Evolutionary conservation across 2,329 filamentous ascomycete species (phyloP), one percentile per base, ranked within the genome.

Genomic region (Xylariaceae sp.): DNA sequence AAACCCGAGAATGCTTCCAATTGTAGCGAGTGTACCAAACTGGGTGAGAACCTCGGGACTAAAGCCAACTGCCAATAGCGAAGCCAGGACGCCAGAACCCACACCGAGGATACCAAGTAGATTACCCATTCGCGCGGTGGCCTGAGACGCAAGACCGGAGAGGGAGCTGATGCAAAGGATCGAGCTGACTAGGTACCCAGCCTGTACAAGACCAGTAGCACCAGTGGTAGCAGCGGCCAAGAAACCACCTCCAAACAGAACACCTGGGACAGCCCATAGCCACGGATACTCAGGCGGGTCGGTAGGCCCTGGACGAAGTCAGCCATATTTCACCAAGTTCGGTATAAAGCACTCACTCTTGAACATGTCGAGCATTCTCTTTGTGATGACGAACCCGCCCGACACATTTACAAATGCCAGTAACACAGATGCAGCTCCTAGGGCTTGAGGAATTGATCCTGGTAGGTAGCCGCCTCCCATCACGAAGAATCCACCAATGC

Each of bases 361-460:
- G 67, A 93, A 93, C 89, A 93, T 93, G 68, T 96, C 90, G 41
- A 96, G 76, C 91, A 96, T 96, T 57, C 91, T 81, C 73, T 95
- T 95, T 3, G 90, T 95, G 54, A 96, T 90, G 41, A 95, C 88
- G 55, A 96, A 96, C 0, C 91, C 91, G 52, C 91, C 91, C 0
- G 88, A 87, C 2, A 96, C 85, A 59, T 96, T 96, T 56, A 95
- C 88, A 66, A 94, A 96, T 0, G 90, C 90, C 17, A 96, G 74
- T 5, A 94, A 75, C 1, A 96, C 91, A 1, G 90, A 95, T 1
- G 84, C 71, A 2, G 90, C 88, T 49, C 90, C 91, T 34, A 96
- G 82, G 2, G 74, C 71, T 66, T 96, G 90, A 0, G 90, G 90
- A 6, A 95, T 76, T 0, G 89, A 95, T 62, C 86, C 83, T 0